Evolutionary conservation across 768 basidiomycete species (phyloP).

Genomic region (Russula olivacea): DNA sequence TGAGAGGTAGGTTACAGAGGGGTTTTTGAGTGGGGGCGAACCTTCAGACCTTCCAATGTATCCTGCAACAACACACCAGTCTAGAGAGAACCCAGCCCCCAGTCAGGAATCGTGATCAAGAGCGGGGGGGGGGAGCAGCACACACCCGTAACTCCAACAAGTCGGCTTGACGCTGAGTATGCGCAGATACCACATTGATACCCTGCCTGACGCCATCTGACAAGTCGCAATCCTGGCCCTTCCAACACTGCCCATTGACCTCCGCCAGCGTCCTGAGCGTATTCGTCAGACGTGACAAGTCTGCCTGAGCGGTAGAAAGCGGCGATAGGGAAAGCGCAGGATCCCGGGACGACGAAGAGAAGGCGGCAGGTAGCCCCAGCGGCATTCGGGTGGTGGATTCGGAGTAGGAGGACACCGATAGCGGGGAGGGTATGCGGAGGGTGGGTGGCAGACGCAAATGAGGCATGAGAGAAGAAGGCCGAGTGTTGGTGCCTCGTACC

Average conservation of each 20-base stretch:
- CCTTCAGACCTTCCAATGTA: constrained; percentile 75
- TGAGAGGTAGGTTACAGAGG: constrained; percentile 8
- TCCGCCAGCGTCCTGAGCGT: constrained; percentile 73
- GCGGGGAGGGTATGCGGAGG: constrained; percentile 33
- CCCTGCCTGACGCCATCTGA: constrained; percentile 73
- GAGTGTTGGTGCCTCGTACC: constrained; percentile 62
- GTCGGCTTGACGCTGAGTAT: constrained; percentile 68
- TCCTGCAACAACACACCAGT: constrained; percentile 56
- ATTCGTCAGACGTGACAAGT: constrained; percentile 77
- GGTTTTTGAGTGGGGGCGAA: constrained; percentile 27
- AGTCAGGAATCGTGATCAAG: constrained; percentile 1
- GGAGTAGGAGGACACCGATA: constrained; percentile 32
- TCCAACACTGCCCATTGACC: constrained; percentile 76
- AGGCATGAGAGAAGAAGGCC: constrained; percentile 60
- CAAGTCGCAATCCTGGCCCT: constrained; percentile 75
- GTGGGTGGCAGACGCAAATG: constrained; percentile 53
- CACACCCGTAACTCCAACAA: constrained; percentile 66
- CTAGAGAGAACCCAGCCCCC: constrained; percentile 33
- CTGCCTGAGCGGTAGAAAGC: constrained; percentile 50
- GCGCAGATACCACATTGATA: constrained; percentile 56
- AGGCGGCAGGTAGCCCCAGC: constrained; percentile 30
- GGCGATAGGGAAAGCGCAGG: constrained; percentile 9
- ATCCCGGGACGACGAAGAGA: constrained; percentile 12
- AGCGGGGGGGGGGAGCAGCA: constrained; percentile 1
- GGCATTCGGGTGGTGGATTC: constrained; percentile 29